Conservation (phyloP, 2,329 filamentous ascomycete genomes). For the Trichoderma lentiforme region DNA sequence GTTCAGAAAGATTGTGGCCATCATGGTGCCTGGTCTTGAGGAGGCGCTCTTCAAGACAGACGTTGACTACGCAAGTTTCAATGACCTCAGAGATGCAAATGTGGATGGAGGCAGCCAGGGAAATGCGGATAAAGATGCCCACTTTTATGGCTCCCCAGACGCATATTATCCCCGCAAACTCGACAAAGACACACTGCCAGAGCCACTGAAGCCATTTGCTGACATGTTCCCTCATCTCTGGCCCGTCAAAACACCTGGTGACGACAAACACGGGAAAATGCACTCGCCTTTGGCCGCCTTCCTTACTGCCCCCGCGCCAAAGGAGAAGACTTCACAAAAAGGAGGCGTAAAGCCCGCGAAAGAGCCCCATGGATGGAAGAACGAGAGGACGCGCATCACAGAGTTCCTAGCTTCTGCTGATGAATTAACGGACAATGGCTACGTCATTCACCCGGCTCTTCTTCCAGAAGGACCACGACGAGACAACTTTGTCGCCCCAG, state of each 20-base stretch:
- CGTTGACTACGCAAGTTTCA: constrained; percentile 49
- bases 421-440: constrained; percentile 80
- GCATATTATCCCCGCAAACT: constrained; percentile 58
- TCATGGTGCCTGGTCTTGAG: constrained; percentile 92
- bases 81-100: constrained; percentile 28
- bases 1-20: constrained; percentile 74
- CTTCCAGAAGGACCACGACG: constrained; percentile 57
- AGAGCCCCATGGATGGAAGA: constrained; percentile 64
- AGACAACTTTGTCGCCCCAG: constrained; percentile 51
- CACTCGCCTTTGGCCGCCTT: constrained; percentile 86
- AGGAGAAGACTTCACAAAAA: constrained; percentile 59
- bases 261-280: constrained; percentile 74
- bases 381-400: constrained; percentile 77
- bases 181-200: constrained; percentile 48
- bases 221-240: constrained; percentile 85
- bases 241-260: constrained; percentile 84
- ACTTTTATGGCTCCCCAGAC: constrained; percentile 47
- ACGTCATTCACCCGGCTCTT: constrained; percentile 75
- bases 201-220: constrained; percentile 62
- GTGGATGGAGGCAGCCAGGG: constrained; percentile 28
- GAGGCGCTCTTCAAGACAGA: constrained; percentile 77
- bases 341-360: constrained; percentile 57
- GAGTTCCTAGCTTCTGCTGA: constrained; percentile 69
- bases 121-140: constrained; percentile 32
- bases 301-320: constrained; percentile 69